Evolutionary conservation across 202 grass and related monocot species (phyloP).

Genomic region (Setaria viridis): DNA sequence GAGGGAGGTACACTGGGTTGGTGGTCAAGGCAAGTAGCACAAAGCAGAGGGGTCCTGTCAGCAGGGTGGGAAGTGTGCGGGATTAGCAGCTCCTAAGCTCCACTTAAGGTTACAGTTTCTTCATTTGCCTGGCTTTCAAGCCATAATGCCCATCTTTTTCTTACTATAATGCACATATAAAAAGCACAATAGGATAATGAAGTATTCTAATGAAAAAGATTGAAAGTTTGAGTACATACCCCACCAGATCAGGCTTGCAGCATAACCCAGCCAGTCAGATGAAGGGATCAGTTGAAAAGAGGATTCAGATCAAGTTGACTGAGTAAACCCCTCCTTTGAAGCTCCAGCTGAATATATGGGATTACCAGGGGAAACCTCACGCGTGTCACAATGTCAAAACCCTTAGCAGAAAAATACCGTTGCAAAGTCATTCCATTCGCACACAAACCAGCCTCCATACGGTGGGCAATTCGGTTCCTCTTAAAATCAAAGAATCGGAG

Average conservation of each 20-base stretch:
- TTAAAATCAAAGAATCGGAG: no score
- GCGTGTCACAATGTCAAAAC: no score
- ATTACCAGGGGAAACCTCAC: no score
- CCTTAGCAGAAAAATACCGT: no score
- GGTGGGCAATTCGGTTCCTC: no score
- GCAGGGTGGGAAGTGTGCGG: background rate
- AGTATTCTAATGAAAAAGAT: constrained; percentile 2
- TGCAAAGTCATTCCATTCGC: no score
- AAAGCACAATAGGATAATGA: constrained; percentile 3
- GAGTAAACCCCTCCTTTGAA: no score
- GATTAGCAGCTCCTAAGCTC: background rate
- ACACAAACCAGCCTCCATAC: no score
- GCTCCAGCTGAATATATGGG: no score
- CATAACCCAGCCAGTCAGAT: no score
- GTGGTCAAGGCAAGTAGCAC: background rate
- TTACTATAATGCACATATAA: constrained; percentile 5
- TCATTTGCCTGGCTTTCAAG: background rate
- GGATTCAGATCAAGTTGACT: no score
- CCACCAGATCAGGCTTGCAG: constrained; percentile 47
- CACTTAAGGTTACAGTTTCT: background rate
- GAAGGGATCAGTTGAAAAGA: no score
- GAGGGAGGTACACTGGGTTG: background rate
- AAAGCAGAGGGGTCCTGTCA: background rate
- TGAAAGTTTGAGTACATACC: constrained; percentile 64
- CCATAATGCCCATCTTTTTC: background rate